Evolutionary conservation across 345 rosid genomes (phyloP).

Genomic region (Populus pruinosa): DNA sequence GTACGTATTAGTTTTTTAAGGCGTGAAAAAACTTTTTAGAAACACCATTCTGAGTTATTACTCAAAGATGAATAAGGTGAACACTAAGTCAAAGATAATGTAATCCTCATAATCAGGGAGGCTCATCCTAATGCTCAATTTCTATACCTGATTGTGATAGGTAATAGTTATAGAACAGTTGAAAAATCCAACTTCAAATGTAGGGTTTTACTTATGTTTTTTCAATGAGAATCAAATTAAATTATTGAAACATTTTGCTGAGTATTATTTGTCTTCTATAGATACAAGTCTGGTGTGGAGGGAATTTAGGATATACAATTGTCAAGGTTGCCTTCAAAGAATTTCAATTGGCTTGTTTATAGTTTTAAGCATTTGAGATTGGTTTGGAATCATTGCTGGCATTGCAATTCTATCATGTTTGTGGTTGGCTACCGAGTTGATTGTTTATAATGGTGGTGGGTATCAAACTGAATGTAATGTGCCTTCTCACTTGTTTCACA

Average conservation of each 20-base stretch:
- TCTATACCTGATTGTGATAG: neutral
- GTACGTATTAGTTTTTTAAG: slow-evolving; percentile 9
- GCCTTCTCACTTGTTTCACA: neutral
- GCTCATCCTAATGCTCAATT: neutral
- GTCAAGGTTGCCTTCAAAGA: neutral
- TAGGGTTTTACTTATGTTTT: too few species aligned
- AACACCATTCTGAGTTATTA: neutral
- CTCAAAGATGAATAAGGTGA: neutral
- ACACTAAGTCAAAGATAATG: neutral
- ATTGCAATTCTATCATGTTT: neutral
- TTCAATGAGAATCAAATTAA: too few species aligned
- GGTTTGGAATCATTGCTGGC: neutral
- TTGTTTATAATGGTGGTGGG: neutral
- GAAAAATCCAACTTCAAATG: neutral
- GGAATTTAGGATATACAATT: too few species aligned
- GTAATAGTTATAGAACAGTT: neutral
- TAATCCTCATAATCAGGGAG: neutral
- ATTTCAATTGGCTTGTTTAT: neutral
- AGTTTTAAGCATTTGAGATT: neutral
- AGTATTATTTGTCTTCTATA: too few species aligned
- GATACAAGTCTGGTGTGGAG: too few species aligned
- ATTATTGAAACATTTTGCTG: too few species aligned
- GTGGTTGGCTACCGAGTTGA: neutral
- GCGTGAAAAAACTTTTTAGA: neutral
- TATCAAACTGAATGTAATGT: neutral